These are phyloP conservation scores for Cystobasidium sp. DNA, from an alignment of 1,284 basidiomycete genomes.

Conservation along the genomic window DNA sequence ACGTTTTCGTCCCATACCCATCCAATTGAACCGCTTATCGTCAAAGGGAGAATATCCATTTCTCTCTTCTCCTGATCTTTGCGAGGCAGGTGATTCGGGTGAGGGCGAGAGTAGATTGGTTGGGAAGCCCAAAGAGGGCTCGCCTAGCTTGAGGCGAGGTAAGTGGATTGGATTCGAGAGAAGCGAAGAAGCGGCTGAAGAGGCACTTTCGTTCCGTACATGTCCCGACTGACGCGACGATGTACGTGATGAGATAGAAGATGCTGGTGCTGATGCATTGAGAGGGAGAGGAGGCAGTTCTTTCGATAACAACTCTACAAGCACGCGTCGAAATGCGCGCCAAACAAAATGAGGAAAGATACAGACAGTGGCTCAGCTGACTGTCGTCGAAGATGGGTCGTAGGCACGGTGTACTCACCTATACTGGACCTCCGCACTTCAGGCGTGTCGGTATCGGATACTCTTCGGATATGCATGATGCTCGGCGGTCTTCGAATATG, in stretches of 20 bases:
- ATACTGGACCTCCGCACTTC: not conserved
- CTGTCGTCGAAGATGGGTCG: not conserved
- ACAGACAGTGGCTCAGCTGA: not conserved
- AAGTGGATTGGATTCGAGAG: slow-evolving; percentile 29
- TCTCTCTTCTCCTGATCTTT: not conserved
- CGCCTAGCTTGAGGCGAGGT: slow-evolving; percentile 26
- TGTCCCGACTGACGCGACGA: slow-evolving; percentile 20
- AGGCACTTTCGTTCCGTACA: slow-evolving; percentile 4
- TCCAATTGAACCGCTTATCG: slow-evolving; percentile 7
- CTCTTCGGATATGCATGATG: slow-evolving; percentile 1
- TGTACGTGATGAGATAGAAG: not conserved
- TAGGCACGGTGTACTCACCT: not conserved
- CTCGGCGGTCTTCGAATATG: not conserved
- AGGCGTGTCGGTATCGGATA: not conserved
- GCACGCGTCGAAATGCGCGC: not conserved
- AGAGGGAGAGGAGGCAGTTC: slow-evolving; percentile 28
- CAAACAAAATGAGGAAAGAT: not conserved
- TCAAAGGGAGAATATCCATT: not conserved
- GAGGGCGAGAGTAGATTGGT: not conserved
- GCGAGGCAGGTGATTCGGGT: not conserved
- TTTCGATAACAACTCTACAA: slow-evolving; percentile 5
- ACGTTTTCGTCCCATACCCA: slow-evolving; percentile 12
- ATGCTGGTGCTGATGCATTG: slow-evolving; percentile 17
- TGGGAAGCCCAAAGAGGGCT: slow-evolving; percentile 1
- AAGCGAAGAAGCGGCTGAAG: slow-evolving; percentile 21